These are phyloP conservation scores for Lipomyces sp. DNA, from an alignment of 805 yeast genomes.

Conservation along the genomic window DNA sequence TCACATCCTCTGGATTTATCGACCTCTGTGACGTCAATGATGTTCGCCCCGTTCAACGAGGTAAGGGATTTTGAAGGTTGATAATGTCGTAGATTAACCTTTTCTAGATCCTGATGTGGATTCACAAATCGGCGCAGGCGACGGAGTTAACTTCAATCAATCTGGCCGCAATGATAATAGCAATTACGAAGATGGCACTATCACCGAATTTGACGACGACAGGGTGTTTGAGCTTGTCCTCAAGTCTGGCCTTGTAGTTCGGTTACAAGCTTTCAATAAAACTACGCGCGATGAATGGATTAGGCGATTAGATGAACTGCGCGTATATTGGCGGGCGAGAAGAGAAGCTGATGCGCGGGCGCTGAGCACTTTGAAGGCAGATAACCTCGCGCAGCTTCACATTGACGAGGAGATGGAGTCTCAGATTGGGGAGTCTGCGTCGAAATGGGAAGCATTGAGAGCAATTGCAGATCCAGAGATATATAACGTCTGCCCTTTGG, in stretches of 20 bases:
- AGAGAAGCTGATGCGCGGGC: constrained; percentile 50
- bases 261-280: constrained; percentile 61
- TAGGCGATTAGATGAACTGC: constrained; percentile 51
- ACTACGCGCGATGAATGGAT: constrained; percentile 69
- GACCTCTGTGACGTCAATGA: constrained; percentile 51
- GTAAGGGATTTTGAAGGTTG: background rate
- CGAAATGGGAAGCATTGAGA: constrained; percentile 60
- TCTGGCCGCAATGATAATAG: constrained; percentile 27
- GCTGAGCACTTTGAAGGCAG: constrained; percentile 48
- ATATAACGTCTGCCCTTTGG: constrained; percentile 60
- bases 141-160: constrained; percentile 28
- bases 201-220: constrained; percentile 44
- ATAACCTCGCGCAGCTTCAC: constrained; percentile 55
- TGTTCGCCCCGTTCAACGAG: constrained; percentile 41
- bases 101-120: constrained; percentile 23
- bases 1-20: constrained; percentile 63
- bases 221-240: constrained; percentile 60
- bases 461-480: constrained; percentile 59
- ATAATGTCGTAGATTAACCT: background rate
- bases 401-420: constrained; percentile 64
- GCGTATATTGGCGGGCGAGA: constrained; percentile 64
- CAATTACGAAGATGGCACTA: constrained; percentile 30
- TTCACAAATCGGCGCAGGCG: constrained; percentile 27
- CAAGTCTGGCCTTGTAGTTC: constrained; percentile 52
- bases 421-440: constrained; percentile 51